phyloP scores from a whole-genome alignment of 2,329 filamentous ascomycete species.

The Trichoderma pleuroti region DNA sequence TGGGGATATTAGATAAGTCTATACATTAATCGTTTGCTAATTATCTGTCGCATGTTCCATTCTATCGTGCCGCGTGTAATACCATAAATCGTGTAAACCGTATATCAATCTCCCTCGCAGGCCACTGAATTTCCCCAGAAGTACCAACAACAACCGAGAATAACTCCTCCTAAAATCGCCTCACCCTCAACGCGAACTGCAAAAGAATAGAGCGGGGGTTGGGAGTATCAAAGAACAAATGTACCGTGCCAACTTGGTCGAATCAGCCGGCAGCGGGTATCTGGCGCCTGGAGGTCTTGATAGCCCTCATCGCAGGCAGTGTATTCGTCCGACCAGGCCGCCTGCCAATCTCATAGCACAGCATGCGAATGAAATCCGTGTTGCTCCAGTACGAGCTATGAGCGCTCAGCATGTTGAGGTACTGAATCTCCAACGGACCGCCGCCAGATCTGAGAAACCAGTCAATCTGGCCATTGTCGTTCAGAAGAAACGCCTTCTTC shows the following conservation, averaged over 20 bases:
- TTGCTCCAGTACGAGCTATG: conserved; percentile 93
- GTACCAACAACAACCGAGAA: not conserved
- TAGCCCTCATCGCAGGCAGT: conserved; percentile 55
- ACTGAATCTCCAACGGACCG: conserved; percentile 89
- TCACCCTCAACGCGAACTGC: not conserved
- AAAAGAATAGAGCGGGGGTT: not conserved
- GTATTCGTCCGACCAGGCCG: conserved; percentile 61
- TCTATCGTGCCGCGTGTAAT: not conserved
- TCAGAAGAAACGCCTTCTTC: conserved; percentile 79
- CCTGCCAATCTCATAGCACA: conserved; percentile 84
- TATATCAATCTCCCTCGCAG: not conserved
- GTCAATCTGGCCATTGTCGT: conserved; percentile 96
- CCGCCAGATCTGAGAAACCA: conserved; percentile 80
- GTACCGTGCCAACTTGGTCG: not conserved
- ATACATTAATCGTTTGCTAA: conserved; percentile 2
- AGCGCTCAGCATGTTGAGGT: conserved; percentile 93
- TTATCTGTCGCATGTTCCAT: not conserved
- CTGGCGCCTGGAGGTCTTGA: conserved; percentile 48
- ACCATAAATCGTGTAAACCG: not conserved
- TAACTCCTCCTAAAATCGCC: not conserved
- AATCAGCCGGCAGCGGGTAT: conserved; percentile 17
- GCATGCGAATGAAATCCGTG: conserved; percentile 81
- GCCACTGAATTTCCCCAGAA: not conserved
- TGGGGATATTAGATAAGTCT: not conserved
- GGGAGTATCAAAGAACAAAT: not conserved